These are phyloP conservation scores for Dittrichia graveolens DNA, from an alignment of 129 eudicot species.

Conservation along the genomic window DNA sequence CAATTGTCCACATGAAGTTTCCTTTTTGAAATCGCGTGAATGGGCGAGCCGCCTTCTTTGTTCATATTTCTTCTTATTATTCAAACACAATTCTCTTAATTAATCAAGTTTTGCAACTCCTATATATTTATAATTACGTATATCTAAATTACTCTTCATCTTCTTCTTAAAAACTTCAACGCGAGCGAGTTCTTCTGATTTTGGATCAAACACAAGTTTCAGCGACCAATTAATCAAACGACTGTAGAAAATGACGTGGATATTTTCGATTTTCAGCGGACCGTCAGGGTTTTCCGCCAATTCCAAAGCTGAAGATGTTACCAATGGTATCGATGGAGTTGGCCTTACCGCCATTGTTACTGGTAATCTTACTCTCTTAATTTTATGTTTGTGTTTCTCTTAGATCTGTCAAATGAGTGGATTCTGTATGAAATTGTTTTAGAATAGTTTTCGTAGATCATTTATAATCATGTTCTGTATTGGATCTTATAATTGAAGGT, in stretches of 20 bases:
- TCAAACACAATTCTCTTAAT: slow-evolving; percentile 13
- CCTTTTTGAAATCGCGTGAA: slow-evolving; percentile 25
- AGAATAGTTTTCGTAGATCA: too few species aligned
- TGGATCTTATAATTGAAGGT: too few species aligned
- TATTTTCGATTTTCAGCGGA: slow-evolving; percentile 44
- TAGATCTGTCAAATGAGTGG: slow-evolving; percentile 2
- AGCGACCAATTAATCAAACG: slow-evolving; percentile 1
- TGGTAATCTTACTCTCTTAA: slow-evolving; percentile 35
- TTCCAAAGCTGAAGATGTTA: slow-evolving; percentile 46
- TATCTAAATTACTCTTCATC: neutral
- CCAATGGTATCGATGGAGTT: slow-evolving; percentile 37
- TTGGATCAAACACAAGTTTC: slow-evolving; percentile 10
- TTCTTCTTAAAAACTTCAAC: neutral
- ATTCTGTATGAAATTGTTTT: neutral
- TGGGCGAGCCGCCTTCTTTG: slow-evolving; percentile 10
- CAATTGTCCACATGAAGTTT: neutral
- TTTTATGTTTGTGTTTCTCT: neutral
- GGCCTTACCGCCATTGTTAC: slow-evolving; percentile 68
- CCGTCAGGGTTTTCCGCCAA: slow-evolving; percentile 45
- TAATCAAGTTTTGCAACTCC: neutral
- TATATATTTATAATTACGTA: too few species aligned
- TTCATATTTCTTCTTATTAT: neutral
- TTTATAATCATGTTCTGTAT: too few species aligned
- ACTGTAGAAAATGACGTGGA: slow-evolving; percentile 60
- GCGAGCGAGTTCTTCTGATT: slow-evolving; percentile 2